These are phyloP conservation scores for Mycena olivaceomarginata DNA, from an alignment of 768 basidiomycete genomes.

Conservation along the genomic window DNA sequence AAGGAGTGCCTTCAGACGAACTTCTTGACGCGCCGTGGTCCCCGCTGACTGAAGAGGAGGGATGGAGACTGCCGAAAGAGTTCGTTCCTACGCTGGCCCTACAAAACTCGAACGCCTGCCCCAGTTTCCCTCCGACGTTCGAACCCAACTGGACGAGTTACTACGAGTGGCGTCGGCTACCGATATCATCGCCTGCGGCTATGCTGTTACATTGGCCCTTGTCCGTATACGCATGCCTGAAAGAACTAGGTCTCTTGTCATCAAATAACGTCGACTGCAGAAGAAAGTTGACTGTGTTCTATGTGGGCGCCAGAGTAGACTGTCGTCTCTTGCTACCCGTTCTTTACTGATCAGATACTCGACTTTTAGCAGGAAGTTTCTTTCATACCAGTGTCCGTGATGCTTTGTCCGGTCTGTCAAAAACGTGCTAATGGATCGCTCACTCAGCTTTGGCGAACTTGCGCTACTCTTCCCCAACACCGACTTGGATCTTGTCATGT, in stretches of 20 bases:
- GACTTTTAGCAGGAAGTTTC: conserved; percentile 60
- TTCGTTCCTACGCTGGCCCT: conserved; percentile 57
- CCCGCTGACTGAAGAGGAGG: conserved; percentile 52
- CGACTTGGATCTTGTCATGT: conserved; percentile 64
- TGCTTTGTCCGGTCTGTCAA: too few relatives aligned
- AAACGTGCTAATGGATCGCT: not conserved
- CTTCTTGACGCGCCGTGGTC: conserved; percentile 25
- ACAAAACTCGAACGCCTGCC: conserved; percentile 50
- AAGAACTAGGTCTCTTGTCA: conserved; percentile 54
- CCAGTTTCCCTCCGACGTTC: conserved; percentile 49
- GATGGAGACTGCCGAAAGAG: conserved; percentile 59
- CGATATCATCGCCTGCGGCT: conserved; percentile 63
- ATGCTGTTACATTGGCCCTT: conserved; percentile 67
- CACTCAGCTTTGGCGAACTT: conserved; percentile 64
- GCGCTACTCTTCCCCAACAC: conserved; percentile 66
- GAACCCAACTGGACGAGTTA: conserved; percentile 64
- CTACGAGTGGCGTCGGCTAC: conserved; percentile 66
- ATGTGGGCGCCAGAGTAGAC: conserved; percentile 34
- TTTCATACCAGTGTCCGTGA: conserved; percentile 62
- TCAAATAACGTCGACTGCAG: conserved; percentile 29
- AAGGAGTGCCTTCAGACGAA: not conserved
- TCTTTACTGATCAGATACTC: conserved; percentile 57
- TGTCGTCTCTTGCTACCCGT: conserved; percentile 42
- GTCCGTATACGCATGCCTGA: conserved; percentile 61
- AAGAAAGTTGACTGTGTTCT: conserved; percentile 31